Evolutionary conservation across 116 monocot genomes (phyloP).

Genomic region (Dioscorea cayenensis): DNA sequence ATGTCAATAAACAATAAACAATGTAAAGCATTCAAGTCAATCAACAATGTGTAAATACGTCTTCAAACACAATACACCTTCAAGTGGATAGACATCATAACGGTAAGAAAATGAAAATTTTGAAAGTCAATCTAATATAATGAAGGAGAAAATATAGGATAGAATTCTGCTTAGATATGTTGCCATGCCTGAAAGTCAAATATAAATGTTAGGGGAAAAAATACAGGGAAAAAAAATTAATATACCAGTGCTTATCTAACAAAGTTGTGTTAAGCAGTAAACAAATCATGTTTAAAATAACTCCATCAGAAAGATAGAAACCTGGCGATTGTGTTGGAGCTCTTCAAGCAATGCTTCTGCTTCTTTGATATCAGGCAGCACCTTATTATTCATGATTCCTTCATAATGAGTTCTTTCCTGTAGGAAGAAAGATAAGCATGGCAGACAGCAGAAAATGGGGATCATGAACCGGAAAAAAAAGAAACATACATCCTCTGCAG

Average conservation of each 20-base stretch:
- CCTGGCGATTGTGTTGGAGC: conserved; percentile 64
- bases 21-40: too few relatives aligned
- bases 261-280: background rate
- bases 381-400: conserved; percentile 73
- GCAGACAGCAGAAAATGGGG: background rate
- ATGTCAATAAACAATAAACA: too few relatives aligned
- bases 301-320: conserved; percentile 9
- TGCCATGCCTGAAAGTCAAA: too few relatives aligned
- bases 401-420: conserved; percentile 82
- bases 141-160: too few relatives aligned
- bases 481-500: conserved; percentile 47
- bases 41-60: too few relatives aligned
- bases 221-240: too few relatives aligned
- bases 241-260: background rate
- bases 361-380: conserved; percentile 63
- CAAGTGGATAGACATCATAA: too few relatives aligned
- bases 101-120: too few relatives aligned
- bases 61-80: too few relatives aligned
- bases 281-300: background rate
- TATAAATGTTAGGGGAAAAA: too few relatives aligned
- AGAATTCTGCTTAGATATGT: too few relatives aligned
- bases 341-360: conserved; percentile 51
- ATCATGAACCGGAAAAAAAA: background rate
- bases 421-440: background rate
- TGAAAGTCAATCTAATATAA: too few relatives aligned